phyloP scores from a whole-genome alignment of 2,329 filamentous ascomycete species.

The Penicillium sp. region DNA sequence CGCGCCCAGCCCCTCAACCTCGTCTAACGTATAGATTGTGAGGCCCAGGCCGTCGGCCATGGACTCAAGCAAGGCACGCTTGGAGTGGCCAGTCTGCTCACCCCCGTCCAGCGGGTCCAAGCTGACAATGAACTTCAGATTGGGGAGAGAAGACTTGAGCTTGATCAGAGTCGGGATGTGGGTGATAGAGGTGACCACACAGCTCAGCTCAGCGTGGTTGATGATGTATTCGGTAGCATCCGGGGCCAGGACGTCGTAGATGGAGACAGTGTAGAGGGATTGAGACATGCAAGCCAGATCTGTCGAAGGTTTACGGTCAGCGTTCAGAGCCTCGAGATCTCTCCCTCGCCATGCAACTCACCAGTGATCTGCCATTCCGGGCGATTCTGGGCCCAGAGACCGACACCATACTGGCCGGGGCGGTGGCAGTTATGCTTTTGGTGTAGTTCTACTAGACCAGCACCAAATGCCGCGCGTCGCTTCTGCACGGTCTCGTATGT shows the following conservation, averaged over 20 bases:
- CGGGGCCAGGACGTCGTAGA: slow-evolving; percentile 93
- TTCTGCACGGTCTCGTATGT: slow-evolving; percentile 75
- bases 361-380: slow-evolving; percentile 84
- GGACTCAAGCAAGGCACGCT: slow-evolving; percentile 70
- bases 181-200: slow-evolving; percentile 72
- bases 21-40: slow-evolving; percentile 69
- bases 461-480: slow-evolving; percentile 78
- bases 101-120: slow-evolving; percentile 78
- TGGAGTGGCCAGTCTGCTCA: slow-evolving; percentile 72
- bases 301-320: slow-evolving; percentile 32
- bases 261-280: slow-evolving; percentile 80
- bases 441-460: slow-evolving; percentile 79
- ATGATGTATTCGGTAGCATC: slow-evolving; percentile 93
- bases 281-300: slow-evolving; percentile 87
- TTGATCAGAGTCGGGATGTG: slow-evolving; percentile 80
- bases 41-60: slow-evolving; percentile 72
- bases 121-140: slow-evolving; percentile 81
- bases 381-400: slow-evolving; percentile 81
- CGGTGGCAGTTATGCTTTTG: slow-evolving; percentile 64
- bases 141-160: slow-evolving; percentile 70
- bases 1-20: slow-evolving; percentile 78
- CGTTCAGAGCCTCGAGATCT: background rate
- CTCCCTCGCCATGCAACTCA: slow-evolving; percentile 34
- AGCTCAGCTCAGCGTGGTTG: slow-evolving; percentile 75
- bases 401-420: slow-evolving; percentile 65